Evolutionary conservation across 805 yeast species (phyloP).

Genomic region (Saturnispora silvae): DNA sequence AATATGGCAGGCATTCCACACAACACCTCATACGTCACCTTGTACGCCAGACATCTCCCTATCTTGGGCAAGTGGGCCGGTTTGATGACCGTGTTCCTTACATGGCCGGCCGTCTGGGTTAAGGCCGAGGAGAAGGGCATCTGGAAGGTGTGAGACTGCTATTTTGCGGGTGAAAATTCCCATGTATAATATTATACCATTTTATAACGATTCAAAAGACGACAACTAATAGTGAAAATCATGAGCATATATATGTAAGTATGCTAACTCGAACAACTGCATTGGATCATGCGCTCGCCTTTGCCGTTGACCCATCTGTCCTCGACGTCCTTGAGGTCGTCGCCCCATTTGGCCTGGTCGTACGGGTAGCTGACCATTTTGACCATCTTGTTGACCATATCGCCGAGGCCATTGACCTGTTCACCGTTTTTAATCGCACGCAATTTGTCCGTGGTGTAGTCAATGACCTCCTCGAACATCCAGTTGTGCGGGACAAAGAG

Average conservation of each 20-base stretch:
- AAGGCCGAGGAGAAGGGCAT: conserved; percentile 19
- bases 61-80: conserved; percentile 23
- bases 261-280: conserved; percentile 51
- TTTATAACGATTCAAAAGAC: not conserved
- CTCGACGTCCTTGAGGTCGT: conserved; percentile 48
- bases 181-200: not conserved
- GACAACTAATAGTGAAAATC: too few species aligned
- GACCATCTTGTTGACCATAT: conserved; percentile 45
- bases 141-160: conserved; percentile 16
- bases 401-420: conserved; percentile 14
- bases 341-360: conserved; percentile 58
- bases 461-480: conserved; percentile 77
- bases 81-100: conserved; percentile 17
- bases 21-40: conserved; percentile 17
- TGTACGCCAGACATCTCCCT: conserved; percentile 20
- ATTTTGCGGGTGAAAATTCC: not conserved
- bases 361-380: conserved; percentile 72
- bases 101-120: conserved; percentile 23
- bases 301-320: conserved; percentile 44
- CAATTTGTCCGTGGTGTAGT: conserved; percentile 27
- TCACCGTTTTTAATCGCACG: conserved; percentile 1
- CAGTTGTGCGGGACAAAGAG: conserved; percentile 74
- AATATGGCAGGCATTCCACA: not conserved
- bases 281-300: conserved; percentile 52
- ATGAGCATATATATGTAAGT: not conserved